Evolutionary conservation across 164 flowering plant species (phyloP), one percentile per base, ranked within the genome.

Genomic region (Hamamelis virginiana): DNA sequence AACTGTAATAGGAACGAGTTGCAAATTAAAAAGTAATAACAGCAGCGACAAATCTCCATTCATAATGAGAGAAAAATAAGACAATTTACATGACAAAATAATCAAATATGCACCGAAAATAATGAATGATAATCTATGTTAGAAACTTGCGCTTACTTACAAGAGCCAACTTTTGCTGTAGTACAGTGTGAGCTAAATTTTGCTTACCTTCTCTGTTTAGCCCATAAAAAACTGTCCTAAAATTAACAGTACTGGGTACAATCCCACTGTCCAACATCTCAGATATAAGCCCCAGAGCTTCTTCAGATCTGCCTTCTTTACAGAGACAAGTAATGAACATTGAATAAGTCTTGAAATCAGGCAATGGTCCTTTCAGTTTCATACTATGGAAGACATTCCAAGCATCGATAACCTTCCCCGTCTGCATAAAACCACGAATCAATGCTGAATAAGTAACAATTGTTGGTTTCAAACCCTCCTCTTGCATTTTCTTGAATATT

Each of bases 141-240:
- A 44, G 67, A 16, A 83, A 77, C 76, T 75, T 82, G 59, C 92
- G 81, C 70, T 71, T 73, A 45, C 68, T 72, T 64, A 12, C 74
- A 28, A 88, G 73, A 63, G 73, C 85, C 69, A 68, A 75, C 75
- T 93, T 93, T 27, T 69, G 76, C 44, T 80, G 84, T 57, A 82
- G 33, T 41, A 91, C 91, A 72, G 71, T 68, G 0, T 55, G 77
- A 4, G 98, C 92, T 71, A 94, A 80, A 69, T 81, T 77, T 12
- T 73, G 90, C 74, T 91, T 94, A 8, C 95, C 97, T 80, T 92
- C 97, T 79, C 91, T 83, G 68, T 94, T 94, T 46, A 94, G 68
- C 22, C 98, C 97, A 78, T 63, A 79, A 57, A 83, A 76, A 19
- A 94, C 87, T 1, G 85, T 82, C 57, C 83, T 70, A 58, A 87